phyloP scores from a whole-genome alignment of 2,329 filamentous ascomycete genomes.

The Sporothrix luriei region DNA sequence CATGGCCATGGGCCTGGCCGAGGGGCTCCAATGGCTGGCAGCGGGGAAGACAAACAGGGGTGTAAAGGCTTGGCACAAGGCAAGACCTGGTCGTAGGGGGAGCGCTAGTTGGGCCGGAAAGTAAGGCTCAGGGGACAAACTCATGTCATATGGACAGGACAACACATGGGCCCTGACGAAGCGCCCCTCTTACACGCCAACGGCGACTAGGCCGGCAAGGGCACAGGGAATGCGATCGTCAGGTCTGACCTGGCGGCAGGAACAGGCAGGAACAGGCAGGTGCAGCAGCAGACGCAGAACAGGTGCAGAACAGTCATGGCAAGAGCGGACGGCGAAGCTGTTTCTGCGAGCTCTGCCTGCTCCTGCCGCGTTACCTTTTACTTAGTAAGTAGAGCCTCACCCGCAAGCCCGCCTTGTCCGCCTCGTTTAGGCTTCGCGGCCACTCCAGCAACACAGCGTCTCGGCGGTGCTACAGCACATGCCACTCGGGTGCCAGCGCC shows the following conservation, averaged over 20 bases:
- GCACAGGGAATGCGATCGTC: constrained; percentile 5
- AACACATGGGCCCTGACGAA: not conserved
- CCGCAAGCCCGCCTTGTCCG: not conserved
- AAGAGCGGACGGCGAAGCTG: constrained; percentile 1
- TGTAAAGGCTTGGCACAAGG: constrained; percentile 20
- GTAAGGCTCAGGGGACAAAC: not conserved
- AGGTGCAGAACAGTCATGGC: too few relatives aligned
- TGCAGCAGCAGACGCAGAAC: not conserved
- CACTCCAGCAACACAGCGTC: constrained; percentile 12
- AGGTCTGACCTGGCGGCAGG: not conserved
- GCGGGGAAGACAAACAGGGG: constrained; percentile 19
- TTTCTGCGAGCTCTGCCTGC: constrained; percentile 18
- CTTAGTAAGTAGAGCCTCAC: too few relatives aligned
- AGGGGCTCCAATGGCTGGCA: not conserved
- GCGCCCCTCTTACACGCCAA: not conserved
- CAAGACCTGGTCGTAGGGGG: not conserved
- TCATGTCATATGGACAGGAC: not conserved
- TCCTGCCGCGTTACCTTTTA: not conserved
- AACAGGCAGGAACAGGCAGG: not conserved
- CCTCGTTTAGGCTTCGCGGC: not conserved
- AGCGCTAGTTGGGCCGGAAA: not conserved
- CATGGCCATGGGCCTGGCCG: not conserved
- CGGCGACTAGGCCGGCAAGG: not conserved
- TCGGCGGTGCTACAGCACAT: constrained; percentile 31
- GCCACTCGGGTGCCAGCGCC: constrained; percentile 21